A percentile compares a stretch with the other conserved stretches of the same genome.
phyloP scores from a whole-genome alignment of 176 grass and related monocot genomes.

The Cenchrus purpureus region DNA sequence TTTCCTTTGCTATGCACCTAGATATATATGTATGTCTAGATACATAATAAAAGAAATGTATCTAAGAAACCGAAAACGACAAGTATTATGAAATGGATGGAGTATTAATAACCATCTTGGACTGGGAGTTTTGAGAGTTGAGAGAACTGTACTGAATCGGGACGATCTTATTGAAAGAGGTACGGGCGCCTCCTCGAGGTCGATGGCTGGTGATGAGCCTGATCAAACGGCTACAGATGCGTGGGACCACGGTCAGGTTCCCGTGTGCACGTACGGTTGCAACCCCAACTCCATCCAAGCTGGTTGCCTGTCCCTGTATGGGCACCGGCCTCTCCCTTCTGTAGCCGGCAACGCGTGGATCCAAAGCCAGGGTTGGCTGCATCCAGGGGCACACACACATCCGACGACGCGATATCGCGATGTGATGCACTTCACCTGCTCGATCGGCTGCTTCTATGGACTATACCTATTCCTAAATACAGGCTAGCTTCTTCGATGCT shows the following conservation, averaged over 20 bases:
- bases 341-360: conserved; percentile 1
- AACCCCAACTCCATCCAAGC: background rate
- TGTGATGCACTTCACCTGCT: conserved; percentile 9
- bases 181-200: background rate
- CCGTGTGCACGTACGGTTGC: background rate
- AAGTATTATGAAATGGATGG: no score
- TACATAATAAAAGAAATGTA: no score
- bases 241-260: background rate
- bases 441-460: background rate
- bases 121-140: background rate
- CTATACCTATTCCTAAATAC: background rate
- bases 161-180: background rate
- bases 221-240: background rate
- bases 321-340: background rate
- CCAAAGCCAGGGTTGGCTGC: conserved; percentile 13
- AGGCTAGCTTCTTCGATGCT: background rate
- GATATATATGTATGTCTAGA: no score
- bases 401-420: background rate
- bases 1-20: no score
- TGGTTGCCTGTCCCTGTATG: conserved; percentile 14
- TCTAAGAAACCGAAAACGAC: no score
- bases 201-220: background rate
- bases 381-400: background rate
- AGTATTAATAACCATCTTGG: no score
- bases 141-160: background rate